Conservation (phyloP, 495 filamentous ascomycete genomes). For the Letharia columbiana region DNA sequence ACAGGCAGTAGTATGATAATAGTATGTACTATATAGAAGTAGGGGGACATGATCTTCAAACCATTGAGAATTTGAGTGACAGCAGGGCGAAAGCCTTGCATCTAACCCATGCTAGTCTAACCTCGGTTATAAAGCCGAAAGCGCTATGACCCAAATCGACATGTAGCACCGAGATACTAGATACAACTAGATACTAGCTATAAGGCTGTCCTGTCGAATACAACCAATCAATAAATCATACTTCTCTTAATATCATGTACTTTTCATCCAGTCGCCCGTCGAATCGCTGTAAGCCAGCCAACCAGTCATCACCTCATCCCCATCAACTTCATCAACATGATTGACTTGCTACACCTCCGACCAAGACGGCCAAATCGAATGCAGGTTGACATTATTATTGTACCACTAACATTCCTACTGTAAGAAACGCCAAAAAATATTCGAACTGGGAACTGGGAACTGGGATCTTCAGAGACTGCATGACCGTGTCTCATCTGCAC, state of each 20-base stretch:
- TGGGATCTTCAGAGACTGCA: no score
- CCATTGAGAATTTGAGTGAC: no score
- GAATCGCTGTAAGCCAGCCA: no score
- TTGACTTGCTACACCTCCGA: not conserved
- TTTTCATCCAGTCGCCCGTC: not conserved
- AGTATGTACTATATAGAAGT: no score
- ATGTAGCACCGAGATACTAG: not conserved
- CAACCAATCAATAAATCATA: not conserved
- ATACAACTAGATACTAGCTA: no score
- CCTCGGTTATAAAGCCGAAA: conserved; percentile 4
- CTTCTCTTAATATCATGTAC: not conserved
- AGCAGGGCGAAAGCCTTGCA: not conserved
- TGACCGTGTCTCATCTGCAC: not conserved
- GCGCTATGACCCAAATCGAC: conserved; percentile 10
- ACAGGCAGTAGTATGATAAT: no score
- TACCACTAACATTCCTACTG: no score
- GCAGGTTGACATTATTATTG: no score
- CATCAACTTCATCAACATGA: not conserved
- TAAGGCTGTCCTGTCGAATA: not conserved
- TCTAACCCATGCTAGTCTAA: not conserved
- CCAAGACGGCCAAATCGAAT: not conserved
- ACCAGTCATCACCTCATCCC: no score
- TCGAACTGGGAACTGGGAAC: no score
- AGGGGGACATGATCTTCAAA: no score
- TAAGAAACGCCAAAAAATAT: no score